Base-by-base conservation (phyloP, 208 protist species). In the Sergeia podlipaevii region DNA sequence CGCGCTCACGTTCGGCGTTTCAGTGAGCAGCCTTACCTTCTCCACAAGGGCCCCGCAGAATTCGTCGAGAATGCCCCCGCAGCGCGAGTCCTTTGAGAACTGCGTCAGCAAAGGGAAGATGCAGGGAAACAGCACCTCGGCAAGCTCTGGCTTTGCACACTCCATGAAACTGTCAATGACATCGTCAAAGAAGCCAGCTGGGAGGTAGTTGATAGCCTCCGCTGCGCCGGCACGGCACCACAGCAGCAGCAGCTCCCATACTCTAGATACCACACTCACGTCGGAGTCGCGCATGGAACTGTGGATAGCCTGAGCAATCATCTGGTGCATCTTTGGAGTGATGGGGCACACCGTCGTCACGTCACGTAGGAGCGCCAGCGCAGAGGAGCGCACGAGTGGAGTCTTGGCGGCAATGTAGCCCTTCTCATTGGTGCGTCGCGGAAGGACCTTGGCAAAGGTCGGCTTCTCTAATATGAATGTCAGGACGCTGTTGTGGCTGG, bases 231-330 rank as follows among this genome's bases (percentile, higher is more conserved):
- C 73, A 21, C 70, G 55, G 55, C 74, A 91, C 89, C 89, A 95
- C 37, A 80, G 53, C 3, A 92, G 74, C 8, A 93, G 49, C 11
- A 95, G 68, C 60, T 95, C 85, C 85, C 89, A 95, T 23, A 67
- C 69, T 3, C 85, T 63, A 8, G 70, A 70, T 0, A 77, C 69
- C 18, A 92, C 73, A 7, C 69, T 63, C 10, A 68, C 54, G 47
- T 85, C 52, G 26, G 44, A 8, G 36, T 92, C 82, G 7, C 70
- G 28, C 23, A 95, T 65, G 0, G 70, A 50, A 10, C 72, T 66
- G 6, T 71, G 39, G 7, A 95, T 30, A 1, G 82, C 82, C 23
- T 52, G 66, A 4, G 82, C 69, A 34, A 91, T 58, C 20, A 73
- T 51, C 30, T 72, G 60, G 52, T 91, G 74, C 17, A 91, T 37